Base-by-base conservation (phyloP, 73 alveolate genomes). In the Diophrys appendiculata region DNA sequence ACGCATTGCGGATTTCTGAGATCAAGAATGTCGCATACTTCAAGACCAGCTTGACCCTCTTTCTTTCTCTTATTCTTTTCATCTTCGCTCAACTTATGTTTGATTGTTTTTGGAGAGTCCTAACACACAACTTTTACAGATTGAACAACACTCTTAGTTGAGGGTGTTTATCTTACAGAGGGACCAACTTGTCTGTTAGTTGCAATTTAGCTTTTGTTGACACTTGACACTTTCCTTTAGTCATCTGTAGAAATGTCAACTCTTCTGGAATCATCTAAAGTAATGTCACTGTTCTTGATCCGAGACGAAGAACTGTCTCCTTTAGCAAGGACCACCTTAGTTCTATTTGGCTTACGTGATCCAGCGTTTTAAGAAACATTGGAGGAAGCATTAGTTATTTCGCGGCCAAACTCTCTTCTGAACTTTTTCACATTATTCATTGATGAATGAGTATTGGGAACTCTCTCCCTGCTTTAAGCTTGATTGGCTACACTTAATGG, bases 1-100 rank as follows among this genome's bases (percentile, higher is more conserved):
- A 69, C 81, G 23, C 74, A 25, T 75, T 82, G 52, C 0, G 90
- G 90, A 31, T 82, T 69, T 33, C 90, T 53, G 68, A 82, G 53
- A n/a, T 82, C 90, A 1, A 82, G 75, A 2, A 67, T 2, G 56
- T 82, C 90, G 70, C 76, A 60, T 22, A 67, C 31, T 18, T 67
- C 75, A 1, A 67, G 75, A n/a, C 31, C 75, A 11, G 23, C 29
- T 23, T 25, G 5, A 3, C 31, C 43, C 53, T 67, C 75, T 67
- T 67, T 67, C 3, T 54, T 18, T 3, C 25, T 43, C 18, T 43
- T 43, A 18, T 43, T 43, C 60, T 43, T 43, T 43, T 43, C 60
- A 5, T 43, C 60, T 18, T 43, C 60, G 60, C 60, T 43, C 60
- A 43, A 18, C 60, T 43, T 43, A 11, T 43, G 5, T 5, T 5